Evolutionary conservation across 169 alveolate species (phyloP), one percentile per base, ranked within the genome.

Genomic region (Amoebophrya sp.): DNA sequence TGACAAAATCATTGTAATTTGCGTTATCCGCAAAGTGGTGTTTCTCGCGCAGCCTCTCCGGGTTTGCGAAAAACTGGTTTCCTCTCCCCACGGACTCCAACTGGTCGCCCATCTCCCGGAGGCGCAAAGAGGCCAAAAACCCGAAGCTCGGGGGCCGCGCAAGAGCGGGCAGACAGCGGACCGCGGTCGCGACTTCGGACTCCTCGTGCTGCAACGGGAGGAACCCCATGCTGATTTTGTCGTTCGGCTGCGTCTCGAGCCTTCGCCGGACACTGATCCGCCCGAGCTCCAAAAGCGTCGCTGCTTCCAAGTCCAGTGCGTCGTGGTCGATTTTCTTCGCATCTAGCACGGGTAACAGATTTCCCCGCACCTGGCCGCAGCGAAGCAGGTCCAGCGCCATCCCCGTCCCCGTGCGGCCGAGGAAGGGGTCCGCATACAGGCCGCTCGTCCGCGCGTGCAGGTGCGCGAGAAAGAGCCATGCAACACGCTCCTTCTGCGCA

Each of bases 401-500:
- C 38, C 33, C 88, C 12, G 92, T 90, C 25, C 92, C 92, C 7
- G 92, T 90, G 10, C 77, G 92, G 0, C 12, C n/a, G 38, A 40
- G 33, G 39, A 90, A 90, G 29, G 92, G 92, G 54, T 90, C 92
- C 18, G 53, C 83, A 33, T 40, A 40, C 89, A 90, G 38, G 25
- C 39, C 29, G 35, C 83, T 25, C 2, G 92, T 90, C 53, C 41
- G 32, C n/a, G 92, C 92, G 41, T 90, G 92, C 41, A 90, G 33
- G 38, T 47, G 23, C 14, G 92, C 92, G 0, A 90, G 89, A 40
- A 41, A 90, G 83, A 90, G 33, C 89, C 88, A 41, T 14, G 92
- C 89, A 32, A 90, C 41, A 0, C 92, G 92, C 35, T 53, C 92
- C 41, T 12, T 90, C 77, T 41, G 92, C 38, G 88, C 92, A 7